Percentiles rank a stretch among this genome's conserved stretches.
These are phyloP conservation scores for Camillea tinctor DNA, from an alignment of 2,329 filamentous ascomycete genomes.

Conservation along the genomic window DNA sequence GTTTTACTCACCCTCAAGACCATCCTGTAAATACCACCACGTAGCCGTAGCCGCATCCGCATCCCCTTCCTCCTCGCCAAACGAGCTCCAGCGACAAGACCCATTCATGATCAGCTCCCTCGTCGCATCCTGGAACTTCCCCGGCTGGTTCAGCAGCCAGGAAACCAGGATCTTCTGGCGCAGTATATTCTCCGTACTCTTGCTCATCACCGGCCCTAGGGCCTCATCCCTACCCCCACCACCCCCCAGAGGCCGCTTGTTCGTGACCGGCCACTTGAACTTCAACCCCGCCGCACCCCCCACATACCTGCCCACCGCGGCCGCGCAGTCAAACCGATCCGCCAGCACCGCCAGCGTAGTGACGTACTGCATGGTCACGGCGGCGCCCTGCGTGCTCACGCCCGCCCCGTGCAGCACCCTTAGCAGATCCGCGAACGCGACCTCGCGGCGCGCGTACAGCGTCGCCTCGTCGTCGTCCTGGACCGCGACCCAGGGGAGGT, in stretches of 20 bases:
- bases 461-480: constrained; percentile 69
- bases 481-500: constrained; percentile 64
- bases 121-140: constrained; percentile 60
- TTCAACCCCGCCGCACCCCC: constrained; percentile 40
- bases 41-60: constrained; percentile 36
- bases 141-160: constrained; percentile 61
- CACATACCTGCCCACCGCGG: constrained; percentile 53
- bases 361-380: constrained; percentile 58
- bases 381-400: constrained; percentile 42
- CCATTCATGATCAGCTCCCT: constrained; percentile 66
- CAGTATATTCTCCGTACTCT: constrained; percentile 60
- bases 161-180: constrained; percentile 69
- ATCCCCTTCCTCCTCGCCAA: constrained; percentile 34
- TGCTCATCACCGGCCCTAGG: constrained; percentile 29
- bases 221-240: constrained; percentile 34
- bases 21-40: constrained; percentile 73
- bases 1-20: constrained; percentile 57
- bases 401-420: constrained; percentile 58
- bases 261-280: constrained; percentile 46
- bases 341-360: constrained; percentile 68
- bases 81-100: constrained; percentile 56
- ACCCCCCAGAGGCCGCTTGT: constrained; percentile 49
- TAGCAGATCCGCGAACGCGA: constrained; percentile 66
- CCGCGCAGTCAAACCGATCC: constrained; percentile 69
- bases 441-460: constrained; percentile 56